Evolutionary conservation across 2,329 filamentous ascomycete species (phyloP).

Genomic region (Colletotrichum tofieldiae): DNA sequence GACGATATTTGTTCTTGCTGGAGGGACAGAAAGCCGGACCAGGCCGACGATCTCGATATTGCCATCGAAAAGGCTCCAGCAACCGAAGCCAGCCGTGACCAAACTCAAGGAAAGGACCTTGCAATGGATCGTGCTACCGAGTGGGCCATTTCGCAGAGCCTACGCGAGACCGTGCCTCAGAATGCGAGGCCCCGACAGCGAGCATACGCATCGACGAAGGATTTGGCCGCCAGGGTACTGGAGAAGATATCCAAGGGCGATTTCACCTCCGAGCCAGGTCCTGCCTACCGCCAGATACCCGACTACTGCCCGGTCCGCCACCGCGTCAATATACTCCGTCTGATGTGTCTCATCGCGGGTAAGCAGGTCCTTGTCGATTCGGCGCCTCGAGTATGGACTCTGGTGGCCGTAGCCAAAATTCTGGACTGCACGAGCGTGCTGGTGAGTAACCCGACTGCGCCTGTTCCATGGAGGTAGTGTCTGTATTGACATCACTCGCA

Average conservation of each 20-base stretch:
- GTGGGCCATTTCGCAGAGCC: conserved; percentile 10
- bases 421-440: conserved; percentile 63
- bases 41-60: background rate
- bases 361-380: conserved; percentile 72
- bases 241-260: conserved; percentile 46
- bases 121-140: conserved; percentile 9
- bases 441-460: conserved; percentile 49
- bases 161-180: background rate
- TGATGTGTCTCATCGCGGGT: conserved; percentile 72
- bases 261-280: conserved; percentile 33
- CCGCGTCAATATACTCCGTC: conserved; percentile 73
- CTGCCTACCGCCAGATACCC: conserved; percentile 56
- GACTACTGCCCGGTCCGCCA: conserved; percentile 79
- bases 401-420: conserved; percentile 74
- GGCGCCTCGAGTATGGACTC: conserved; percentile 76
- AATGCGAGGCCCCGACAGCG: background rate
- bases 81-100: background rate
- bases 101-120: background rate
- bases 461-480: conserved; percentile 46
- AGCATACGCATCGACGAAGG: background rate
- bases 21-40: conserved; percentile 2
- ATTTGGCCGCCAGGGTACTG: conserved; percentile 34
- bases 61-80: background rate
- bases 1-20: conserved; percentile 58
- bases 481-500: conserved; percentile 42